Base-by-base conservation (phyloP, 2,329 filamentous ascomycete genomes). In the Aspergillus intermedius region DNA sequence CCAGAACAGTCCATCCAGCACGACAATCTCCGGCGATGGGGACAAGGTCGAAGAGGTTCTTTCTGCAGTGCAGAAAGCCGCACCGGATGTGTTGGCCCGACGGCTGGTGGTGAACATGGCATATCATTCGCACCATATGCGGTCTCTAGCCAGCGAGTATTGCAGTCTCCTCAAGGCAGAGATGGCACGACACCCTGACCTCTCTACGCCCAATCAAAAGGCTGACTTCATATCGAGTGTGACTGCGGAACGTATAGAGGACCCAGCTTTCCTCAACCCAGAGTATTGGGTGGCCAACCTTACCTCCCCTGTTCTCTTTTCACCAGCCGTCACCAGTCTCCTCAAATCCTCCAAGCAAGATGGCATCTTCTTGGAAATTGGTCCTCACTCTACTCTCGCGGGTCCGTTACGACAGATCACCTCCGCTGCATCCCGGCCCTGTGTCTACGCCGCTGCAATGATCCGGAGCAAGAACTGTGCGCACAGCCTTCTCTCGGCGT, bases 311-410 rank as follows among this genome's bases (percentile, higher is more conserved):
- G 59, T 61, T 0, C 49, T 47, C 2, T 61, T 61, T 40, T 7
- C 23, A 1, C 44, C 51, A 0, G 55, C 58, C 1, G 30, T 61
- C 4, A 30, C 30, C 1, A 42, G 42, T 3, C 4, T 48, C 45
- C 40, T 61, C 6, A 46, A 48, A 28, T 25, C 28, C 7, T 39
- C 12, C 9, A 10, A 19, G 5, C 30, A 45, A 3, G 53, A 48
- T 37, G 52, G 58, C n/a, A 40, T 61, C 0, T 48, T 64, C 3
- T 9, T 40, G 13, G 63, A 69, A 47, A 44, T 66, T 44, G 67
- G 70, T 1, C 67, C 70, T 3, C 69, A 72, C 44, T 58, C 62
- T 22, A 61, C 67, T 2, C 58, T 74, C 2, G 51, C 53, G 5
- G 66, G 67, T 0, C 67, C 69, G 0, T 8, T 62, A 10, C 44